Conservation (phyloP, 73 alveolate genomes). For the Symbiodinium natans region DNA sequence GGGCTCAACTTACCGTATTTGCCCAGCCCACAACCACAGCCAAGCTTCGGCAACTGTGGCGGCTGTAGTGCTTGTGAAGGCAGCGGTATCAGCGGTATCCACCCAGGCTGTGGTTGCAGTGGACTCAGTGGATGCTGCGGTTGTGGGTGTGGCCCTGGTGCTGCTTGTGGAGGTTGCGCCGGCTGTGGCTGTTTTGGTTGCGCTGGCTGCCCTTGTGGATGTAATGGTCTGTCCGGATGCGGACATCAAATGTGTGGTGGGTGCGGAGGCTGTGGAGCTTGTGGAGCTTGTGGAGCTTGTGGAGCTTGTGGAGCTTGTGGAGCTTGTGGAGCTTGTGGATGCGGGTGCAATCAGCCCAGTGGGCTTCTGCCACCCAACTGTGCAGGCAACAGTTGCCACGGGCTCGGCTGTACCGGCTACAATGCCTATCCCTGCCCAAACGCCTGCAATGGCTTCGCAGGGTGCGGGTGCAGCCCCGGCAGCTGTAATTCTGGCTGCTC, state of each 20-base stretch:
- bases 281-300: background rate
- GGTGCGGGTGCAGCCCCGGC: background rate
- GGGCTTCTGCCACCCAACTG: background rate
- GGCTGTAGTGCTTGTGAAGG: background rate
- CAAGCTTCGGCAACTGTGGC: background rate
- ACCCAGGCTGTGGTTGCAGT: background rate
- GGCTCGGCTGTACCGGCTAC: background rate
- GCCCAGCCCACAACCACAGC: no score
- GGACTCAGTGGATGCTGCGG: background rate
- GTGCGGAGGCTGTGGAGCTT: background rate
- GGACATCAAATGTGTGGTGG: background rate
- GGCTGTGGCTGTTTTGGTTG: conserved; percentile 22
- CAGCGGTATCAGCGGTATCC: background rate
- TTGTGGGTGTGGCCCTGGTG: background rate
- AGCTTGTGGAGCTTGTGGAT: background rate
- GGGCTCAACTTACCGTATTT: no score
- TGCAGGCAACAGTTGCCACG: background rate
- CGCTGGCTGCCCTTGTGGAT: background rate
- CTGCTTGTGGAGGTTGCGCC: background rate
- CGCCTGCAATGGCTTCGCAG: conserved; percentile 12
- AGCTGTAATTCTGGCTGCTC: background rate
- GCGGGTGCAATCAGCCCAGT: background rate
- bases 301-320: background rate
- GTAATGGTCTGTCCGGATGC: background rate
- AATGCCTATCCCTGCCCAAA: background rate